phyloP scores from a whole-genome alignment of 2,329 filamentous ascomycete genomes.

The Amylocarpus encephaloides region DNA sequence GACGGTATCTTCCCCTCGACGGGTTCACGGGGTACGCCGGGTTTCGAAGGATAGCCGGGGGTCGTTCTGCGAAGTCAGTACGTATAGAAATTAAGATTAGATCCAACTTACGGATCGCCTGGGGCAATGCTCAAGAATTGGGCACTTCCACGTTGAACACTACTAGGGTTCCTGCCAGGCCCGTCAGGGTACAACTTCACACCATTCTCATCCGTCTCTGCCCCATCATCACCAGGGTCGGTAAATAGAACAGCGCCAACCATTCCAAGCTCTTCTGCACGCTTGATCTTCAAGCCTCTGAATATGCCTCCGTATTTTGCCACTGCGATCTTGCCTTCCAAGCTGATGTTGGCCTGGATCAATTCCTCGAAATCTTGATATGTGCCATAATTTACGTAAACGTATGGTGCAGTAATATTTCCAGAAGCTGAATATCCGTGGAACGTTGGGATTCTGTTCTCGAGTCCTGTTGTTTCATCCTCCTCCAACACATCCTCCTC shows the following conservation, averaged over 20 bases:
- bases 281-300: constrained; percentile 85
- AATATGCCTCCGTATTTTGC: constrained; percentile 82
- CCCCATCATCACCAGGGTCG: constrained; percentile 84
- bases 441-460: constrained; percentile 77
- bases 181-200: constrained; percentile 75
- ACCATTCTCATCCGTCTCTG: constrained; percentile 75
- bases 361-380: constrained; percentile 82
- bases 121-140: constrained; percentile 67
- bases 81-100: background rate
- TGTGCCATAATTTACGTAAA: constrained; percentile 89
- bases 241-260: constrained; percentile 78
- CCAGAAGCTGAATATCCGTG: constrained; percentile 91
- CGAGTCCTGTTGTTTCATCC: constrained; percentile 68
- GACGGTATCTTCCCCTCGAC: constrained; percentile 65
- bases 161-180: constrained; percentile 79
- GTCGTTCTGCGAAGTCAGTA: constrained; percentile 63
- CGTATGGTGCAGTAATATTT: constrained; percentile 81
- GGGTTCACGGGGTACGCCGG: constrained; percentile 71
- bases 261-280: constrained; percentile 86
- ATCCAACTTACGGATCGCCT: constrained; percentile 62
- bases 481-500: constrained; percentile 80
- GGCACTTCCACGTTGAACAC: constrained; percentile 82
- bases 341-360: constrained; percentile 62
- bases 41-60: constrained; percentile 87
- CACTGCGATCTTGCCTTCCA: constrained; percentile 81